Conservation (phyloP, 2,329 filamentous ascomycete species). For the Aschersonia sp. region DNA sequence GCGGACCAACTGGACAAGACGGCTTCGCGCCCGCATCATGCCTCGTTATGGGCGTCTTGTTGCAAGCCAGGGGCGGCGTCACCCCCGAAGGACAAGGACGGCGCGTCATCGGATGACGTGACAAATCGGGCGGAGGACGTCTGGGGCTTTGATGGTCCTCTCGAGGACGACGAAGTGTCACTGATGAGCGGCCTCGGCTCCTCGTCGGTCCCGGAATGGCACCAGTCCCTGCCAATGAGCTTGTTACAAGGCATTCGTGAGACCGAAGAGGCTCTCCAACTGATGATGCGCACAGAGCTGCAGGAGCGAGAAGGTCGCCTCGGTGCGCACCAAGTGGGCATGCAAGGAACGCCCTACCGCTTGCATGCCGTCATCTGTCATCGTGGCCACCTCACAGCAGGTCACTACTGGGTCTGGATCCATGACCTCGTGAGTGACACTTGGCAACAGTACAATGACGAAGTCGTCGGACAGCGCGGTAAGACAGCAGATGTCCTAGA, state of each 20-base stretch:
- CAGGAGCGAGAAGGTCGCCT: conserved; percentile 13
- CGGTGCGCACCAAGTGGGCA: conserved; percentile 25
- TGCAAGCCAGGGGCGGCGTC: conserved; percentile 5
- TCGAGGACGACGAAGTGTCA: conserved; percentile 15
- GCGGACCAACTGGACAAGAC: conserved; percentile 22
- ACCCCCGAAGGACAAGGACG: too few species aligned
- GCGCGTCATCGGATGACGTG: too few species aligned
- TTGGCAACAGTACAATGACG: conserved; percentile 94
- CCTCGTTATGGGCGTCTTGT: conserved; percentile 14
- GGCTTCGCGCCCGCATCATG: conserved; percentile 11
- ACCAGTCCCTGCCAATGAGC: neutral
- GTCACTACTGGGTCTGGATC: conserved; percentile 97
- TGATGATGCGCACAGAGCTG: conserved; percentile 30
- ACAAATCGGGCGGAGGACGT: too few species aligned
- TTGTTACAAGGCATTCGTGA: conserved; percentile 5
- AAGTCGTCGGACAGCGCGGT: conserved; percentile 54
- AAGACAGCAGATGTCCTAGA: conserved; percentile 55
- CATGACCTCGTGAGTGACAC: conserved; percentile 68
- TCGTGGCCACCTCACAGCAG: conserved; percentile 54
- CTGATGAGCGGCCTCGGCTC: conserved; percentile 5
- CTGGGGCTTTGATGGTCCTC: conserved; percentile 23
- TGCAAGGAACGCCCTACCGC: conserved; percentile 56
- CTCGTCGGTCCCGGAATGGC: conserved; percentile 12
- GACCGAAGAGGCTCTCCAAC: conserved; percentile 17
- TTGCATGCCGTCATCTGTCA: conserved; percentile 92